Evolutionary conservation across 2,329 filamentous ascomycete genomes (phyloP), one percentile per base, ranked within the genome.

Genomic region (Trichophyton rubrum): DNA sequence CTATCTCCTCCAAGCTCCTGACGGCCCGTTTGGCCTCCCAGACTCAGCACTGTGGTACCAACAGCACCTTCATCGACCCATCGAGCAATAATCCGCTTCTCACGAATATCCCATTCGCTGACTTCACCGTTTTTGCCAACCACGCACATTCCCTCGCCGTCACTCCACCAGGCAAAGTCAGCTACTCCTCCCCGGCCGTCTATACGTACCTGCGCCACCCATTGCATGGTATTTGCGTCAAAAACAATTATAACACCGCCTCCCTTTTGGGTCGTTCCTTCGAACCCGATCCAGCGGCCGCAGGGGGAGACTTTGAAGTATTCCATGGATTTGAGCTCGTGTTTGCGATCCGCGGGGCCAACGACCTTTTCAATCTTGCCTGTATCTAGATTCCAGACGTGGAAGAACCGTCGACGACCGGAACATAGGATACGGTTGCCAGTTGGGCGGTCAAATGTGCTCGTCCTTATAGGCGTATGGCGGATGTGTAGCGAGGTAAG

Each of bases 41-140:
- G 80, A 2, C 85, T 83, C 59, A 99, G 77, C 17, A 89, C 87
- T 0, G 90, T 95, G 11, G 87, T 91, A 59, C 88, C 90, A 15
- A 95, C 85, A 35, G 87, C 89, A 62, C 93, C 93, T 67, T 96
- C 90, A 68, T 99, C 93, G 56, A 84, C 81, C 93, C 93, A 99
- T 59, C 90, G 77, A 2, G 85, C 89, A 1, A 96, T 70, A 59
- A 95, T 88, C 9, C 85, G 82, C 61, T 81, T 81, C 24, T 82
- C 76, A 22, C 79, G 78, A 62, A 95, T 78, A 69, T 85, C 87
- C 82, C 89, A 99, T 77, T 99, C 93, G 59, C 89, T 90, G 5
- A 97, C 82, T 69, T 95, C 89, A 24, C 93, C 93, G 66, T 88
- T 90, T 72, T 87, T 91, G 62, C 89, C 90, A 1, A 88, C 83